phyloP scores from a whole-genome alignment of 345 rosid genomes.

The Kernera saxatilis region DNA sequence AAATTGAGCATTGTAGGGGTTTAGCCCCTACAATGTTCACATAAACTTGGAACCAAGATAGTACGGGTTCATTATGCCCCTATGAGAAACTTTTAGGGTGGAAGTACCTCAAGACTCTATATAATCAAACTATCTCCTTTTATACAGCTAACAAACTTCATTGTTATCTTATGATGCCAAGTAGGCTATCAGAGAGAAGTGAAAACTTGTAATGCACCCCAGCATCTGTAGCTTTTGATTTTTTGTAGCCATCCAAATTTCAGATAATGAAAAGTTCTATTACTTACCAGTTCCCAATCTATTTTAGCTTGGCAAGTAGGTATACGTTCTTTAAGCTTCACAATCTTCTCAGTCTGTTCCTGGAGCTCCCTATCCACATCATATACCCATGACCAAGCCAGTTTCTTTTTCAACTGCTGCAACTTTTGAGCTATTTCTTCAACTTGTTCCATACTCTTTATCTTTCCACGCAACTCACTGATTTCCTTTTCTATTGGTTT shows the following conservation, averaged over 20 bases:
- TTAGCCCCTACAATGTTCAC: not conserved
- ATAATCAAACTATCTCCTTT: not conserved
- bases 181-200: not conserved
- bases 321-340: constrained; percentile 67
- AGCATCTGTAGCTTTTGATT: not conserved
- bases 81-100: not conserved
- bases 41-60: constrained; percentile 1
- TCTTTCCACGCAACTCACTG: constrained; percentile 57
- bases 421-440: constrained; percentile 73
- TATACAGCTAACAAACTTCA: not conserved
- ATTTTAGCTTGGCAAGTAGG: constrained; percentile 93
- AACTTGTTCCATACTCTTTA: constrained; percentile 82
- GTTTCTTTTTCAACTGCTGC: constrained; percentile 68
- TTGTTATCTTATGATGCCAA: not conserved
- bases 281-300: constrained; percentile 64
- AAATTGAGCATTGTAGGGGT: not conserved
- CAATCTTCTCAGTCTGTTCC: constrained; percentile 51
- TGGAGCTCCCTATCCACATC: constrained; percentile 64
- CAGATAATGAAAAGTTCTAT: constrained; percentile 9
- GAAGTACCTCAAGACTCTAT: not conserved
- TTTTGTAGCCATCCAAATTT: not conserved
- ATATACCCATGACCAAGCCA: constrained; percentile 98
- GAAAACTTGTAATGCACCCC: not conserved
- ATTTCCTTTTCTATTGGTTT: constrained; percentile 73
- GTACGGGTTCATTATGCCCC: not conserved